Conservation (phyloP, 2,329 filamentous ascomycete species). For the Diaporthe citriasiana region DNA sequence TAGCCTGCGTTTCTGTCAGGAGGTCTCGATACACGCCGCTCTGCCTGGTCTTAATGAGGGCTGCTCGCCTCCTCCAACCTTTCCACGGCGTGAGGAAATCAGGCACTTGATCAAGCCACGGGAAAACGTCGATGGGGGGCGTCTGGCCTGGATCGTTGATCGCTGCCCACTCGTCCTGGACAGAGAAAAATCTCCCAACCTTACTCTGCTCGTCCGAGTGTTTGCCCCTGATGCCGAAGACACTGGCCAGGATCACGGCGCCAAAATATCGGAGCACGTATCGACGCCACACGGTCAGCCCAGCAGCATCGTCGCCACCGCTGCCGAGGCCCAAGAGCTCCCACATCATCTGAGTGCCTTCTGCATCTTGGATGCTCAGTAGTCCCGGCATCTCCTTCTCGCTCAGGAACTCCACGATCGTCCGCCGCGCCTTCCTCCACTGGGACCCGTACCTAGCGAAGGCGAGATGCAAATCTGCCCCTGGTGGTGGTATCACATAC, state of each 20-base stretch:
- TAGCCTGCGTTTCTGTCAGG: constrained; percentile 36
- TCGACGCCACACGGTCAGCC: constrained; percentile 38
- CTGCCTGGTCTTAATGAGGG: constrained; percentile 39
- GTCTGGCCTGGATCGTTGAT: constrained; percentile 40
- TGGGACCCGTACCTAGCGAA: constrained; percentile 44
- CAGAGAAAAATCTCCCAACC: constrained; percentile 43
- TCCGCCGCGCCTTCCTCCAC: constrained; percentile 45
- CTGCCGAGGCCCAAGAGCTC: constrained; percentile 41
- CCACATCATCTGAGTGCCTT: constrained; percentile 45
- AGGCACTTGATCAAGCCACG: constrained; percentile 44
- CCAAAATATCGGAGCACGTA: constrained; percentile 43
- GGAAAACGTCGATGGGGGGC: constrained; percentile 45
- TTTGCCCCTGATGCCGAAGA: constrained; percentile 44
- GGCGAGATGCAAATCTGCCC: constrained; percentile 43
- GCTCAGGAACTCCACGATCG: constrained; percentile 43
- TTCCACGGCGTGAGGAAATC: constrained; percentile 46
- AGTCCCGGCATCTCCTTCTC: constrained; percentile 42
- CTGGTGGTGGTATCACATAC: constrained; percentile 42
- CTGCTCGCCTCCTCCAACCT: constrained; percentile 43
- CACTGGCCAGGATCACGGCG: constrained; percentile 43
- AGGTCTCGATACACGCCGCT: constrained; percentile 44
- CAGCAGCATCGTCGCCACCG: background rate
- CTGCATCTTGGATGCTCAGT: constrained; percentile 44
- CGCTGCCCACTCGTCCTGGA: constrained; percentile 42
- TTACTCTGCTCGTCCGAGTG: constrained; percentile 24